phyloP scores from a whole-genome alignment of 306 rosid species.

The Luffa acutangula region DNA sequence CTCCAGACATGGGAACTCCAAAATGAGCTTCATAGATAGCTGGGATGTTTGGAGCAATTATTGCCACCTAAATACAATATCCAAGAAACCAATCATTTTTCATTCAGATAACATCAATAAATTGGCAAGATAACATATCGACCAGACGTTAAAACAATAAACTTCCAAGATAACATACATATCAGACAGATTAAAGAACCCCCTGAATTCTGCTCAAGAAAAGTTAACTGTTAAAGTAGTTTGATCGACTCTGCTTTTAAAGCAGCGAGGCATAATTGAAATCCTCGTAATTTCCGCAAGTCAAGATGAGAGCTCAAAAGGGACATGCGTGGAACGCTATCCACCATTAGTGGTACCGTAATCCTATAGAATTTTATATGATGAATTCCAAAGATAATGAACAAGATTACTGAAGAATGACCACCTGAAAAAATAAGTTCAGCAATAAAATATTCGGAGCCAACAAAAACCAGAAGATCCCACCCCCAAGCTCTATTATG shows the following conservation, averaged over 20 bases:
- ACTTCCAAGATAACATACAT: background rate
- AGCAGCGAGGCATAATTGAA: background rate
- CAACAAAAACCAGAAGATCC: background rate
- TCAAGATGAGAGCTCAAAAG: background rate
- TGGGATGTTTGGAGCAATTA: conserved; percentile 86
- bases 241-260: background rate
- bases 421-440: background rate
- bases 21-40: conserved; percentile 84
- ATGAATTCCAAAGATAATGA: background rate
- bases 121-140: background rate
- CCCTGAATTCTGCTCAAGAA: background rate
- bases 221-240: background rate
- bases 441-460: background rate
- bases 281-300: background rate
- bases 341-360: background rate
- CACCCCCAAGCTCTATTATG: background rate
- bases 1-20: conserved; percentile 64
- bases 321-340: background rate
- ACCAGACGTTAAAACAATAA: background rate
- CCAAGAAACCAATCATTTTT: conserved; percentile 7
- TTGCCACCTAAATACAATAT: conserved; percentile 51
- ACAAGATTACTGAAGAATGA: background rate
- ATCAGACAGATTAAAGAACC: background rate
- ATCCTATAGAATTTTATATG: background rate
- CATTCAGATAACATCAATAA: background rate